A percentile compares a stretch with the other conserved stretches of the same genome.
phyloP scores from a whole-genome alignment of 1,139 yeast species.

The Blastobotrys buckinghamii region DNA sequence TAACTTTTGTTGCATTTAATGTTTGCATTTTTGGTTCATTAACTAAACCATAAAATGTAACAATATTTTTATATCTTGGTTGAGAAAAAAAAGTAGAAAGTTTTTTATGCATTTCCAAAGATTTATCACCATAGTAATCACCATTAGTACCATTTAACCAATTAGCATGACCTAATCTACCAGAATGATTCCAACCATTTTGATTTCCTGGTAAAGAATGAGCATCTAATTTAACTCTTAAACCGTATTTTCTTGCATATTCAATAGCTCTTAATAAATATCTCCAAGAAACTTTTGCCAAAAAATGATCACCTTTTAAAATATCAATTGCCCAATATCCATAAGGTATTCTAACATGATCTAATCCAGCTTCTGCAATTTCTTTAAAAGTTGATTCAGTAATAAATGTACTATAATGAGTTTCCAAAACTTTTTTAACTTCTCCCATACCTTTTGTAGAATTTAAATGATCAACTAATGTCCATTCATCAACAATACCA shows the following conservation, averaged over 20 bases:
- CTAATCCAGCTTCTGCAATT: slow-evolving; percentile 66
- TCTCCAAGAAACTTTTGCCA: slow-evolving; percentile 61
- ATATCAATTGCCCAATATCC: slow-evolving; percentile 87
- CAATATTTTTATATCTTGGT: slow-evolving; percentile 56
- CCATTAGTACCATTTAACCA: slow-evolving; percentile 50
- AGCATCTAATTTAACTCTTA: slow-evolving; percentile 78
- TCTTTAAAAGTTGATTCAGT: slow-evolving; percentile 62
- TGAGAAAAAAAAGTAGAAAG: slow-evolving; percentile 60
- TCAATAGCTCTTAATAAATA: slow-evolving; percentile 67
- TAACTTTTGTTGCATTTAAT: slow-evolving; percentile 25
- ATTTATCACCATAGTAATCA: slow-evolving; percentile 26
- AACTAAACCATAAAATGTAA: slow-evolving; percentile 72
- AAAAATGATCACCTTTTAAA: slow-evolving; percentile 65
- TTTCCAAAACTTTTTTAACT: slow-evolving; percentile 36
- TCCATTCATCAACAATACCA: slow-evolving; percentile 33
- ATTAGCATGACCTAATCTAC: slow-evolving; percentile 55
- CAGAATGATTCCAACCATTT: slow-evolving; percentile 90
- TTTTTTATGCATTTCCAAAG: slow-evolving; percentile 38
- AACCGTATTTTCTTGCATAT: slow-evolving; percentile 60
- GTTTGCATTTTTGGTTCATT: slow-evolving; percentile 41
- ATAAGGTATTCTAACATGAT: slow-evolving; percentile 79
- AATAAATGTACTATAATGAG: slow-evolving; percentile 72
- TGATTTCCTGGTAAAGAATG: slow-evolving; percentile 94
- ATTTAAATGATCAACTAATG: slow-evolving; percentile 41
- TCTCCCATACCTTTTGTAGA: slow-evolving; percentile 42